Conservation (phyloP, 2,329 filamentous ascomycete species). For the Hypoxylon sp. region DNA sequence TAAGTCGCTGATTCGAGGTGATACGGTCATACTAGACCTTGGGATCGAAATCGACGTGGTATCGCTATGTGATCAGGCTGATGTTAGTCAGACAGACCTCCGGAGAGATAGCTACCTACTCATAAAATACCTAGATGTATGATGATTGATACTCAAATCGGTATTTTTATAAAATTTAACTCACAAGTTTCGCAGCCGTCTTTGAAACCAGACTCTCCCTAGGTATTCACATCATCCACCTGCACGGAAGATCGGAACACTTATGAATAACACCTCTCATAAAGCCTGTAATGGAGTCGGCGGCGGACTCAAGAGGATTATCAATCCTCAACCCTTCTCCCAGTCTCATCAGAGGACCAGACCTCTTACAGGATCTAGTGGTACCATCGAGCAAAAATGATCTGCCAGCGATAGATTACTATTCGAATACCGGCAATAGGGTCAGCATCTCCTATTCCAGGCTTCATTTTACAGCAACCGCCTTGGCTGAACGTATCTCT, state of each 20-base stretch:
- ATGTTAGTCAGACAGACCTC: neutral
- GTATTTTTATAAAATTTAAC: constrained; percentile 1
- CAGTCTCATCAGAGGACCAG: constrained; percentile 62
- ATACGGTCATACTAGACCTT: neutral
- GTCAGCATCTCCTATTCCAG: constrained; percentile 71
- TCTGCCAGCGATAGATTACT: constrained; percentile 74
- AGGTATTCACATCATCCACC: neutral
- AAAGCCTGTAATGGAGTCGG: constrained; percentile 26
- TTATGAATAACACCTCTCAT: neutral
- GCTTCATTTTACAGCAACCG: constrained; percentile 71
- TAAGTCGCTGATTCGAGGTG: constrained; percentile 2
- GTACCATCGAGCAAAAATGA: constrained; percentile 55
- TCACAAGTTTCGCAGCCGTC: neutral
- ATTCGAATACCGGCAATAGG: constrained; percentile 63
- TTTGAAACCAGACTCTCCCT: neutral
- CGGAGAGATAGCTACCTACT: neutral
- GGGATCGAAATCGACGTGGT: neutral
- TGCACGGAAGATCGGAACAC: neutral
- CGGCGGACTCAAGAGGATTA: constrained; percentile 50
- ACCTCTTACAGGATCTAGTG: constrained; percentile 69
- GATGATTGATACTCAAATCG: constrained; percentile 2
- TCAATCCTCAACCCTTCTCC: constrained; percentile 73
- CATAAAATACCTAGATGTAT: constrained; percentile 3
- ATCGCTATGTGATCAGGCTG: neutral
- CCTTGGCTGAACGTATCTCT: constrained; percentile 68